Evolutionary conservation across 1,284 basidiomycete species (phyloP).

Genomic region (Pseudozyma tsukubaensis): DNA sequence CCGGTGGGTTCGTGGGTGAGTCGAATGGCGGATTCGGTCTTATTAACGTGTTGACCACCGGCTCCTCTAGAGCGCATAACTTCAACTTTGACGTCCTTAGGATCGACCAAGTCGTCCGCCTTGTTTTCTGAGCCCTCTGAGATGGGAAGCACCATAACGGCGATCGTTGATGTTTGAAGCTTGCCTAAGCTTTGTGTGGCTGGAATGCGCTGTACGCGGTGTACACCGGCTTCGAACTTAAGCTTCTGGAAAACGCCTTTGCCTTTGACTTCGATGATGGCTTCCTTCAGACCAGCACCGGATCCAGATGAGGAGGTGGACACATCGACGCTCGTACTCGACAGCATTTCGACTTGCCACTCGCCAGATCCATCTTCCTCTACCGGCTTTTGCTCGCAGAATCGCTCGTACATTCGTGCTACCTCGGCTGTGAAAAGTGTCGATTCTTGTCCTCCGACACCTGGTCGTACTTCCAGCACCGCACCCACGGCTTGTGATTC

Average conservation of each 20-base stretch:
- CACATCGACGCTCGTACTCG: constrained; percentile 57
- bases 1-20: constrained; percentile 93
- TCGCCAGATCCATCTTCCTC: constrained; percentile 41
- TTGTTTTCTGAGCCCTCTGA: constrained; percentile 68
- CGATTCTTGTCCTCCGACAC: constrained; percentile 91
- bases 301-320: constrained; percentile 43
- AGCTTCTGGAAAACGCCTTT: constrained; percentile 81
- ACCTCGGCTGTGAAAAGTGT: constrained; percentile 84
- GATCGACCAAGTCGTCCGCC: constrained; percentile 74
- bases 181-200: constrained; percentile 86
- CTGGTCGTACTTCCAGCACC: constrained; percentile 89
- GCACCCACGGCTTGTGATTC: constrained; percentile 78
- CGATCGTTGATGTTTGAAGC: constrained; percentile 91
- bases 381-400: constrained; percentile 50
- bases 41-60: constrained; percentile 99
- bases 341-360: constrained; percentile 59
- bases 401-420: constrained; percentile 83
- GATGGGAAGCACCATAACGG: constrained; percentile 72
- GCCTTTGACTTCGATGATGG: constrained; percentile 83
- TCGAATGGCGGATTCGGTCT: constrained; percentile 97
- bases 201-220: constrained; percentile 93
- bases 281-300: constrained; percentile 80
- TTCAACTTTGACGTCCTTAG: constrained; percentile 88
- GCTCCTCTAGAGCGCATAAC: constrained; percentile 95
- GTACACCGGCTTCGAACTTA: constrained; percentile 92